Base-by-base conservation (phyloP, 1,284 basidiomycete species). In the Ustilago tritici region DNA sequence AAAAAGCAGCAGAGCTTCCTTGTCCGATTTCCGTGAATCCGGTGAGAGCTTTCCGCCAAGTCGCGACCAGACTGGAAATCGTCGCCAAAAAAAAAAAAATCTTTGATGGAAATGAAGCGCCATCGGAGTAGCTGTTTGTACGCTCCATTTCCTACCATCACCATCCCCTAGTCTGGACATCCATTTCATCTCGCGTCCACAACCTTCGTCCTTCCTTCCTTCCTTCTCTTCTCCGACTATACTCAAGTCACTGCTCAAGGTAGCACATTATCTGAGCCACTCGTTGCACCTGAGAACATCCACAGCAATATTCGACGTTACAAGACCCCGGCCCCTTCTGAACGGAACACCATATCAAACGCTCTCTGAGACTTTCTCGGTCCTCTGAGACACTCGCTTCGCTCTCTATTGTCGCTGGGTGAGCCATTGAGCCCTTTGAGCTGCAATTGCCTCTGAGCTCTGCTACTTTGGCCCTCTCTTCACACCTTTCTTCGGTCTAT, bases 381-480 rank as follows among this genome's bases (percentile, higher is more conserved):
- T 19, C 57, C 64, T 67, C 61, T 67, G 64, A 66, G 61, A 50
- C 28, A 64, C 56, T 15, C n/a, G 47, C 35, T 36, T 10, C 9
- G 32, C 61, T 46, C 31, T 47, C 53, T 54, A 43, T 55, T 56
- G n/a, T 62, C 50, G 43, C 59, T 47, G 56, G 59, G 60, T 67
- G 70, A 72, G 64, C 64, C 28, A 36, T 43, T 67, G 65, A 72
- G 70, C 70, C 43, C 35, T 63, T 54, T 72, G 70, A 72, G 64
- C 65, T 56, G 49, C 60, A 52, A 49, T 60, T 40, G 70, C 65
- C 65, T 54, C 49, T 72, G 64, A 66, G 61, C 60, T 63, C 56
- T 4, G 19, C 40, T 17, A 2, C n/a, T 28, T 17, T 50, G 23
- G 46, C 50, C 46, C 14, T 61, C 56, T 38, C 28, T 35, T n/a